phyloP scores from a whole-genome alignment of 768 basidiomycete species.

The Arthromyces matolae region DNA sequence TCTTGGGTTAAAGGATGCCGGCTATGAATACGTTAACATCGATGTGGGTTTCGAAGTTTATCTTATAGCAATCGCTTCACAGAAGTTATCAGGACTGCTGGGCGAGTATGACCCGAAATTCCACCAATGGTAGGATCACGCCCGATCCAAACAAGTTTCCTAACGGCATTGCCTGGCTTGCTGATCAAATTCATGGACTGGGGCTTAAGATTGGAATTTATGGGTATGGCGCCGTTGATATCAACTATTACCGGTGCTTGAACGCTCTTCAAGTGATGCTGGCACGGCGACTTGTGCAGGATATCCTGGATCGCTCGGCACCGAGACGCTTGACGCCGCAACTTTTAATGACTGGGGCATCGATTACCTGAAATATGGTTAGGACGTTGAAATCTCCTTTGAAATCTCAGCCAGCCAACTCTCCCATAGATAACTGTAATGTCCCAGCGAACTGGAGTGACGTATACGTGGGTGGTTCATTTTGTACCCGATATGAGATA shows the following conservation, averaged over 20 bases:
- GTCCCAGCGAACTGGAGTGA: conserved; percentile 52
- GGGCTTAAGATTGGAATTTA: conserved; percentile 53
- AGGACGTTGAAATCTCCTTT: not conserved
- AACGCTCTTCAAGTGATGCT: conserved; percentile 37
- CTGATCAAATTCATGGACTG: conserved; percentile 40
- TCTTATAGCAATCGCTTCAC: not conserved
- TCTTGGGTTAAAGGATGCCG: conserved; percentile 43
- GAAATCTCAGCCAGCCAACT: not conserved
- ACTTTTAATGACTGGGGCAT: conserved; percentile 54
- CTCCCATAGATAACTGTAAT: conserved; percentile 55
- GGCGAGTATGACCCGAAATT: conserved; percentile 37
- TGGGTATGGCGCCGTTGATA: conserved; percentile 34
- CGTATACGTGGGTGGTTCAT: conserved; percentile 25
- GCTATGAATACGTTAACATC: conserved; percentile 51
- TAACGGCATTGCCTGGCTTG: conserved; percentile 43
- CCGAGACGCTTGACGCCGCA: conserved; percentile 45
- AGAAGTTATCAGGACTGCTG: conserved; percentile 41
- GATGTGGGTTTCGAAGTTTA: conserved; percentile 34
- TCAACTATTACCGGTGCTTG: no score
- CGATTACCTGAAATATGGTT: conserved; percentile 55
- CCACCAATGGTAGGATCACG: conserved; percentile 38
- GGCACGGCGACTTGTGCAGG: conserved; percentile 51
- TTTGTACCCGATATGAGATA: not conserved
- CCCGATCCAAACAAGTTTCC: conserved; percentile 54
- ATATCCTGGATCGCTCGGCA: conserved; percentile 52